Conservation (phyloP, 768 basidiomycete genomes). For the Lactifluus rugatus region DNA sequence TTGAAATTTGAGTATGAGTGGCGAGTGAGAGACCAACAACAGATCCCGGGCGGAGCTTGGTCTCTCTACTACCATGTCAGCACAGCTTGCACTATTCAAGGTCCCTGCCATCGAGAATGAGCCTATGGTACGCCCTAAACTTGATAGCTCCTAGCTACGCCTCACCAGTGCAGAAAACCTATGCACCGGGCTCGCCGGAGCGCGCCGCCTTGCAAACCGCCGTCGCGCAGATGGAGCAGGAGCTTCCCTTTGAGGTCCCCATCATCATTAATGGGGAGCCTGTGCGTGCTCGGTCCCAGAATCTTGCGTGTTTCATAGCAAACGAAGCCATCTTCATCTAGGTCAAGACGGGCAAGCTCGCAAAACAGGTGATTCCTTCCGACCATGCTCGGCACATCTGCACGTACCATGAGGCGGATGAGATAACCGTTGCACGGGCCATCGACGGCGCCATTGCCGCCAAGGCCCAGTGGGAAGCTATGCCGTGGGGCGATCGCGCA, state of each 20-base stretch:
- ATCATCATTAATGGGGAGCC: slow-evolving; percentile 85
- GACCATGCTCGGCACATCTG: slow-evolving; percentile 77
- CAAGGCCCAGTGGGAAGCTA: slow-evolving; percentile 80
- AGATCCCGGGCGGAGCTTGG: slow-evolving; percentile 12
- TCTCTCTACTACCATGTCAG: slow-evolving; percentile 24
- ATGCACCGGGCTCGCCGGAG: slow-evolving; percentile 72
- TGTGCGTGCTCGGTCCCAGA: slow-evolving; percentile 34
- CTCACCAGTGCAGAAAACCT: slow-evolving; percentile 44
- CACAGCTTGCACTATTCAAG: slow-evolving; percentile 79
- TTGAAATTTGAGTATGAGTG: neutral
- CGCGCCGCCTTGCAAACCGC: slow-evolving; percentile 63
- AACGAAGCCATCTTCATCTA: slow-evolving; percentile 23
- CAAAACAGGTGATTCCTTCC: slow-evolving; percentile 76
- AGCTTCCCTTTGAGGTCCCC: slow-evolving; percentile 86
- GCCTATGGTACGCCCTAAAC: slow-evolving; percentile 57
- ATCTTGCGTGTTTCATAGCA: neutral
- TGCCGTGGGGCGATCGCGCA: slow-evolving; percentile 96
- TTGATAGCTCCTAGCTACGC: neutral
- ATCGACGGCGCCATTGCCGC: slow-evolving; percentile 84
- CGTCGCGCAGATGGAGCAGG: slow-evolving; percentile 67
- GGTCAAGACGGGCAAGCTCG: slow-evolving; percentile 74
- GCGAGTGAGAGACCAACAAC: neutral
- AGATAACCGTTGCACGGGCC: slow-evolving; percentile 61
- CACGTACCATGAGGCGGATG: slow-evolving; percentile 82
- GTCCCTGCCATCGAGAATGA: slow-evolving; percentile 86